These are phyloP conservation scores for Termitomyces sp. DNA, from an alignment of 768 basidiomycete species.

Conservation along the genomic window DNA sequence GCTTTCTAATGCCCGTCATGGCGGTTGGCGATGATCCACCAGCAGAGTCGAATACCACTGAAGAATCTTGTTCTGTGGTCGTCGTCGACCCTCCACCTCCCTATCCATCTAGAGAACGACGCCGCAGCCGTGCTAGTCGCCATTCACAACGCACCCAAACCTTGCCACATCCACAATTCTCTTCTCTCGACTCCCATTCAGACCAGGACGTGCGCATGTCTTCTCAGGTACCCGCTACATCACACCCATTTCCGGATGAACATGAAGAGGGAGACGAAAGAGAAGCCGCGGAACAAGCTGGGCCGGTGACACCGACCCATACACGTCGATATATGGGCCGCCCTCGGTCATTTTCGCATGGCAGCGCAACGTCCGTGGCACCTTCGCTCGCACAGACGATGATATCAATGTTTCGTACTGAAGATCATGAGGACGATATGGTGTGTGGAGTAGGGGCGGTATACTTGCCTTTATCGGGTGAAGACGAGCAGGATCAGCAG, in stretches of 20 bases:
- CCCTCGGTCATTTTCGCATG: conserved; percentile 54
- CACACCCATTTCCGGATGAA: conserved; percentile 12
- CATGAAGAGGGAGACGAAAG: conserved; percentile 15
- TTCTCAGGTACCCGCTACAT: conserved; percentile 14
- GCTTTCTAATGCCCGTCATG: conserved; percentile 2
- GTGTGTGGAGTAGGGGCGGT: conserved; percentile 13
- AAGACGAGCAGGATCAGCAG: conserved; percentile 10
- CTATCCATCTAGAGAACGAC: conserved; percentile 52
- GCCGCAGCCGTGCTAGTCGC: conserved; percentile 26
- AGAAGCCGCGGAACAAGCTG: conserved; percentile 5
- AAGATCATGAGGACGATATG: conserved; percentile 32
- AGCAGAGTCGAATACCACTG: not conserved
- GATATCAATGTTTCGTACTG: conserved; percentile 60
- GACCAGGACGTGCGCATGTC: conserved; percentile 27
- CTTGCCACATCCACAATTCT: conserved; percentile 21
- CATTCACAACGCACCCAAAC: conserved; percentile 23
- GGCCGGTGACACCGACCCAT: conserved; percentile 12
- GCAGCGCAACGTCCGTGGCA: conserved; percentile 51
- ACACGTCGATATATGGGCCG: conserved; percentile 27
- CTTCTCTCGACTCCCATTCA: conserved; percentile 31
- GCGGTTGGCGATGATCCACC: not conserved
- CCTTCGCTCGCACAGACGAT: conserved; percentile 70
- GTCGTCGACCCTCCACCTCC: conserved; percentile 64
- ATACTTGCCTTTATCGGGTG: conserved; percentile 7
- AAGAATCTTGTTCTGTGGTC: conserved; percentile 1